phyloP scores from a whole-genome alignment of 2,329 filamentous ascomycete species.

The Emmonsia crescens region DNA sequence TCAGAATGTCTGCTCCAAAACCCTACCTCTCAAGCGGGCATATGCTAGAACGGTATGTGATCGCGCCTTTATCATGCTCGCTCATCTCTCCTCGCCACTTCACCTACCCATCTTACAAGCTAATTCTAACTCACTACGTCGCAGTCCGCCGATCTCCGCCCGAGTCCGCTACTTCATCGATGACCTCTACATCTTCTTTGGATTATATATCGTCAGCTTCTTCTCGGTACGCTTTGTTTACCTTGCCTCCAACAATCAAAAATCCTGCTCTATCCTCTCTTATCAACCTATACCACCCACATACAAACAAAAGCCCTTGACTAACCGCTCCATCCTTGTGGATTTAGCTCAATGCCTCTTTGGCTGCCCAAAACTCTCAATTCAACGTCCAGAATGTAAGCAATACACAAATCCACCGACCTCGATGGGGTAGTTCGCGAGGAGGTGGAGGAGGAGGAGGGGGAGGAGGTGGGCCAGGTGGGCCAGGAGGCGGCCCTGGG shows the following conservation, averaged over 20 bases:
- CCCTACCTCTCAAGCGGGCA: conserved; percentile 5
- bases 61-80: neutral
- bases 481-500: conserved; percentile 16
- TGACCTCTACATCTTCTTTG: conserved; percentile 37
- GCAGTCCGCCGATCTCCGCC: conserved; percentile 36
- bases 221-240: conserved; percentile 31
- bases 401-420: conserved; percentile 16
- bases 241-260: neutral
- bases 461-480: conserved; percentile 16
- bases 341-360: conserved; percentile 35
- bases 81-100: conserved; percentile 1
- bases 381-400: conserved; percentile 33
- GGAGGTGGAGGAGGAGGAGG: conserved; percentile 12
- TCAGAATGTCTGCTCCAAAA: conserved; percentile 24
- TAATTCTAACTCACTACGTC: neutral
- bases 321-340: neutral
- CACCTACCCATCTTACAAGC: neutral
- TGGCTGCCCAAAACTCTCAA: conserved; percentile 34
- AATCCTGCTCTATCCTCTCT: neutral
- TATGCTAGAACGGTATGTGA: conserved; percentile 1
- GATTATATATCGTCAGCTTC: conserved; percentile 39
- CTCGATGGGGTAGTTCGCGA: conserved; percentile 7
- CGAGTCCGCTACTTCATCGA: conserved; percentile 33
- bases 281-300: neutral
- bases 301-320: conserved; percentile 1